Conservation (phyloP, 2,329 filamentous ascomycete genomes). For the Metarhizium brunneum region DNA sequence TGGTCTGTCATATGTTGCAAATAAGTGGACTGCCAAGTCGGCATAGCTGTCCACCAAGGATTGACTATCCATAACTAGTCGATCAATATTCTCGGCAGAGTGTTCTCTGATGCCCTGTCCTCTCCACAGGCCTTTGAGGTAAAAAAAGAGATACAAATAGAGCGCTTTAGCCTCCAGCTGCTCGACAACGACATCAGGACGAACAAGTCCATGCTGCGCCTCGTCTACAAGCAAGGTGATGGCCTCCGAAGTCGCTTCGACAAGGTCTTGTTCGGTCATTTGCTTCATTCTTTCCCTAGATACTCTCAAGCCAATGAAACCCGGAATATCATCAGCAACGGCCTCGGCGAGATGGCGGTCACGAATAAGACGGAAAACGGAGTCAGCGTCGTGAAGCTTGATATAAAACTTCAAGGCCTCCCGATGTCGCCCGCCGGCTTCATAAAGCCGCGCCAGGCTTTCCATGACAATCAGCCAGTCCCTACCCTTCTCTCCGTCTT, state of each 20-base stretch:
- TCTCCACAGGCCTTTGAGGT: slow-evolving; percentile 77
- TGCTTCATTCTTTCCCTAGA: slow-evolving; percentile 57
- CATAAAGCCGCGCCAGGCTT: slow-evolving; percentile 72
- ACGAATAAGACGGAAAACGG: slow-evolving; percentile 75
- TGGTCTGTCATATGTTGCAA: slow-evolving; percentile 71
- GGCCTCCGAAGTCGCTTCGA: slow-evolving; percentile 72
- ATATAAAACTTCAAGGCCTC: slow-evolving; percentile 89
- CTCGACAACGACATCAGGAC: slow-evolving; percentile 64
- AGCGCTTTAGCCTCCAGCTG: slow-evolving; percentile 64
- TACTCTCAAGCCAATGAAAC: slow-evolving; percentile 81
- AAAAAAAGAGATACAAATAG: slow-evolving; percentile 80
- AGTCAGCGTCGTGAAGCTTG: slow-evolving; percentile 81
- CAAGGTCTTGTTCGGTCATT: slow-evolving; percentile 61
- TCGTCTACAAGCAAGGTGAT: slow-evolving; percentile 83
- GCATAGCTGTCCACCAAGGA: slow-evolving; percentile 77
- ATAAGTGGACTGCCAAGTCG: slow-evolving; percentile 77
- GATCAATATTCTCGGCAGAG: slow-evolving; percentile 43
- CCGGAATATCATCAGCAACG: slow-evolving; percentile 80
- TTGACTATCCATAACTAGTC: slow-evolving; percentile 48
- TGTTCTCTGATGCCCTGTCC: slow-evolving; percentile 56
- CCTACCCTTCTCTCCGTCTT: slow-evolving; percentile 60
- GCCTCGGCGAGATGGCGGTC: slow-evolving; percentile 87
- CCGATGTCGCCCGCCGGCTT: slow-evolving; percentile 69
- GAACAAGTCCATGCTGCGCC: slow-evolving; percentile 79
- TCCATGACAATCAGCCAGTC: slow-evolving; percentile 91